phyloP scores from a whole-genome alignment of 1,284 basidiomycete species.

The Microbotryum scabiosae region DNA sequence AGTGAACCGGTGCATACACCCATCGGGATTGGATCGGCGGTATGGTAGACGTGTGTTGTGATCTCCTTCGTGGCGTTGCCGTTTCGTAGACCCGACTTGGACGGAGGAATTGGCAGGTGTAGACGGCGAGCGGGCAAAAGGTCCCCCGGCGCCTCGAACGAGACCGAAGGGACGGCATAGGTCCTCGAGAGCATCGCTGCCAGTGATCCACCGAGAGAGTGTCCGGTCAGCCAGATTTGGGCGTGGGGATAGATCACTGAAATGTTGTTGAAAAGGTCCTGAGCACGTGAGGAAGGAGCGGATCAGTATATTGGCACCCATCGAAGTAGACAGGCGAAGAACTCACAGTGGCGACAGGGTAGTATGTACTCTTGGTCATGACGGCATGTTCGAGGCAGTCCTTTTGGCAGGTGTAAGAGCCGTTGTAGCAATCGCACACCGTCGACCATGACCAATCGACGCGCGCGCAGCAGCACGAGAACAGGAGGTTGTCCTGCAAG shows the following conservation, averaged over 20 bases:
- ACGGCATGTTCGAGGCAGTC: slow-evolving; percentile 72
- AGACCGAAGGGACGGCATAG: slow-evolving; percentile 81
- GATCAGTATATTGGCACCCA: not conserved
- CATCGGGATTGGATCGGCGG: slow-evolving; percentile 44
- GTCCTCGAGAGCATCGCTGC: slow-evolving; percentile 80
- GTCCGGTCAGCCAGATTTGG: slow-evolving; percentile 87
- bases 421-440: slow-evolving; percentile 84
- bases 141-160: slow-evolving; percentile 89
- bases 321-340: slow-evolving; percentile 9
- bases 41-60: slow-evolving; percentile 50
- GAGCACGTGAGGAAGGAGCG: not conserved
- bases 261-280: slow-evolving; percentile 90
- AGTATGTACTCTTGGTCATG: slow-evolving; percentile 78
- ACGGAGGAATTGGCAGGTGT: slow-evolving; percentile 65
- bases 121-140: slow-evolving; percentile 71
- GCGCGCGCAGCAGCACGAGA: slow-evolving; percentile 94
- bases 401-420: slow-evolving; percentile 73
- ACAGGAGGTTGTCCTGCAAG: slow-evolving; percentile 74
- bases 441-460: slow-evolving; percentile 92
- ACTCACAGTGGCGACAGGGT: slow-evolving; percentile 57
- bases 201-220: slow-evolving; percentile 80
- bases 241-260: slow-evolving; percentile 87
- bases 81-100: slow-evolving; percentile 7
- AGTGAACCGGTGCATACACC: slow-evolving; percentile 23
- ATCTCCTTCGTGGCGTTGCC: slow-evolving; percentile 6